Conservation (phyloP, 1,284 basidiomycete species). For the Pseudozyma flocculosa region DNA sequence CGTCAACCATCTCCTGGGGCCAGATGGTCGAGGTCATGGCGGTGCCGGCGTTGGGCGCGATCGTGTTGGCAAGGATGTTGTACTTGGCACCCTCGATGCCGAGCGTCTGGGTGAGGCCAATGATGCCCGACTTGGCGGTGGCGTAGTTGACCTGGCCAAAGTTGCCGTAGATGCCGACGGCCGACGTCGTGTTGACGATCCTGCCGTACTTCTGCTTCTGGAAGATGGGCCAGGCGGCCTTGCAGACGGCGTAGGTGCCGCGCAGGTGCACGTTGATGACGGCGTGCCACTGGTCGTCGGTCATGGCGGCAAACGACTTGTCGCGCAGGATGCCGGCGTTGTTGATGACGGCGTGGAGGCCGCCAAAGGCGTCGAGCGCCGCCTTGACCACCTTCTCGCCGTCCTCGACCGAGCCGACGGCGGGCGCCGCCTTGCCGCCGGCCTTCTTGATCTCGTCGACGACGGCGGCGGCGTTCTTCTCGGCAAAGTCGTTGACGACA, state of each 20-base stretch:
- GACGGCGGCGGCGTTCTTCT: constrained; percentile 78
- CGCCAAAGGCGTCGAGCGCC: constrained; percentile 83
- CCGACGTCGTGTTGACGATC: constrained; percentile 89
- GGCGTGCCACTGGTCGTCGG: constrained; percentile 89
- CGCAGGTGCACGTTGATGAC: constrained; percentile 83
- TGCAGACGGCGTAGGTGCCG: constrained; percentile 67
- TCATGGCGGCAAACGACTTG: constrained; percentile 86
- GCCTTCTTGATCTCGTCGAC: constrained; percentile 82
- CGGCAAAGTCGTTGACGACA: constrained; percentile 91
- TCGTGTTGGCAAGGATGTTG: constrained; percentile 80
- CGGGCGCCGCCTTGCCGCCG: constrained; percentile 84
- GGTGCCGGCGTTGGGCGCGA: constrained; percentile 80
- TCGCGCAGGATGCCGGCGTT: constrained; percentile 89
- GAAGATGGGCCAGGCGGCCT: constrained; percentile 96
- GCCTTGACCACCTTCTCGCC: constrained; percentile 82
- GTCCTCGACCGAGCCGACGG: constrained; percentile 83
- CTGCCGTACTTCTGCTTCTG: constrained; percentile 95
- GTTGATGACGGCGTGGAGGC: constrained; percentile 82
- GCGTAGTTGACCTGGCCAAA: constrained; percentile 81
- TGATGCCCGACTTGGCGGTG: constrained; percentile 87
- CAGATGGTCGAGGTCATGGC: constrained; percentile 62
- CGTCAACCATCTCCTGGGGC: constrained; percentile 89
- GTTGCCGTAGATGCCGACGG: constrained; percentile 89
- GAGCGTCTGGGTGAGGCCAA: constrained; percentile 83
- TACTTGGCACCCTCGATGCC: constrained; percentile 91